Conservation (phyloP, 805 yeast genomes). For the Saccharomyces eubayanus region DNA sequence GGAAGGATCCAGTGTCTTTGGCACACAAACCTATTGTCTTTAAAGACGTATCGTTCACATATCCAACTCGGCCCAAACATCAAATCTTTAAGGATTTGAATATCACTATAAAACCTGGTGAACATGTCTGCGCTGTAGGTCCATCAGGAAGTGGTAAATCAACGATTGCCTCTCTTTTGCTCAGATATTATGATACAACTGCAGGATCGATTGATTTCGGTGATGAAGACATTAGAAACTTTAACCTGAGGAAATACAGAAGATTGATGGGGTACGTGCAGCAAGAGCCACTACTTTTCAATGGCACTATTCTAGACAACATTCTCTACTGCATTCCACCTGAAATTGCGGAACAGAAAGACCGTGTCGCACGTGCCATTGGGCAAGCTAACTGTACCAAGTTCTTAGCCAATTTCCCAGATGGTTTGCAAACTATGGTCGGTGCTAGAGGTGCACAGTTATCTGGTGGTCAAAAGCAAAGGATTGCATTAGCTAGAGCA, state of each 20-base stretch:
- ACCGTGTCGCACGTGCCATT: conserved; percentile 53
- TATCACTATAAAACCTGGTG: conserved; percentile 63
- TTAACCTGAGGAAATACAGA: conserved; percentile 67
- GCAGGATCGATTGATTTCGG: conserved; percentile 60
- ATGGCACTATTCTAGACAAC: conserved; percentile 79
- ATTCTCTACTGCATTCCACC: conserved; percentile 61
- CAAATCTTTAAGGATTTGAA: conserved; percentile 54
- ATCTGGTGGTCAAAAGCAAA: conserved; percentile 92
- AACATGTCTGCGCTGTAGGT: conserved; percentile 88
- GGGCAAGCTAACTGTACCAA: conserved; percentile 62
- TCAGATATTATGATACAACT: conserved; percentile 76
- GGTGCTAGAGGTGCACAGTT: conserved; percentile 85
- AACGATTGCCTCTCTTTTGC: conserved; percentile 68
- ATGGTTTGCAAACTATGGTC: conserved; percentile 69
- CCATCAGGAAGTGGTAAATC: conserved; percentile 97
- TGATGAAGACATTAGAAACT: conserved; percentile 49
- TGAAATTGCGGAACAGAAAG: conserved; percentile 44
- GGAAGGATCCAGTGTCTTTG: conserved; percentile 34
- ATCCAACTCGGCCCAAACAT: conserved; percentile 77
- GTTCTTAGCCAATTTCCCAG: conserved; percentile 70
- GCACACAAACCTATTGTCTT: conserved; percentile 42
- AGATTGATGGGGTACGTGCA: conserved; percentile 79
- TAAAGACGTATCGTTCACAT: conserved; percentile 55
- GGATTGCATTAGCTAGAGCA: conserved; percentile 87
- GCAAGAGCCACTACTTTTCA: conserved; percentile 84